Conservation (phyloP, 192 early-diverging fungal genomes). For the Coemansia pectinata region DNA sequence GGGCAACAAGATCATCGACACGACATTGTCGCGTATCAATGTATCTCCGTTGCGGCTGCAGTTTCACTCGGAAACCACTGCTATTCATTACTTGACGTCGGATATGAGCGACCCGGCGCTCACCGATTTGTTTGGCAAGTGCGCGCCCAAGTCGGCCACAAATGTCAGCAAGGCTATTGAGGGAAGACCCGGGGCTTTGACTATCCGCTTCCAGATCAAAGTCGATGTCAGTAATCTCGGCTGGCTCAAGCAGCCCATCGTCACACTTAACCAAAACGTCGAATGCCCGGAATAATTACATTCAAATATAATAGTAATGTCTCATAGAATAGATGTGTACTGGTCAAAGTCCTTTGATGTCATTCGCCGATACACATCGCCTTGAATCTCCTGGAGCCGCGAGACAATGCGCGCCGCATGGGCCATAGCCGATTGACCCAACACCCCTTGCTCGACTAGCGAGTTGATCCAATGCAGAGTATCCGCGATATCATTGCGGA, state of each 20-base stretch:
- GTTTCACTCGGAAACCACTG: conserved; percentile 22
- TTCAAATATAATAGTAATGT: not conserved
- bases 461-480: conserved; percentile 28
- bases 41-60: conserved; percentile 27
- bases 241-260: conserved; percentile 46
- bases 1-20: conserved; percentile 34
- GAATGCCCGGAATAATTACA: conserved; percentile 41
- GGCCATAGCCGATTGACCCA: conserved; percentile 12
- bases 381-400: conserved; percentile 41
- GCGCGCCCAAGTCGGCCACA: conserved; percentile 18
- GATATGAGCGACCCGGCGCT: conserved; percentile 44
- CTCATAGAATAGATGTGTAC: conserved; percentile 22
- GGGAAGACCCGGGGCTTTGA: conserved; percentile 25
- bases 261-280: conserved; percentile 48
- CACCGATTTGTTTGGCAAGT: conserved; percentile 46
- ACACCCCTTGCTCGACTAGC: conserved; percentile 12
- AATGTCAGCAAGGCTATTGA: not conserved
- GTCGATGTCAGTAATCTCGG: conserved; percentile 36
- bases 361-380: conserved; percentile 18
- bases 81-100: conserved; percentile 36
- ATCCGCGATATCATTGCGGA: conserved; percentile 37
- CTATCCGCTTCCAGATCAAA: conserved; percentile 44
- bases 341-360: conserved; percentile 12
- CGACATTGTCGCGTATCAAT: conserved; percentile 9
- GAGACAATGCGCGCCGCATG: conserved; percentile 35